Conservation (phyloP, 2,329 filamentous ascomycete genomes). For the Chaetomium strumarium region DNA sequence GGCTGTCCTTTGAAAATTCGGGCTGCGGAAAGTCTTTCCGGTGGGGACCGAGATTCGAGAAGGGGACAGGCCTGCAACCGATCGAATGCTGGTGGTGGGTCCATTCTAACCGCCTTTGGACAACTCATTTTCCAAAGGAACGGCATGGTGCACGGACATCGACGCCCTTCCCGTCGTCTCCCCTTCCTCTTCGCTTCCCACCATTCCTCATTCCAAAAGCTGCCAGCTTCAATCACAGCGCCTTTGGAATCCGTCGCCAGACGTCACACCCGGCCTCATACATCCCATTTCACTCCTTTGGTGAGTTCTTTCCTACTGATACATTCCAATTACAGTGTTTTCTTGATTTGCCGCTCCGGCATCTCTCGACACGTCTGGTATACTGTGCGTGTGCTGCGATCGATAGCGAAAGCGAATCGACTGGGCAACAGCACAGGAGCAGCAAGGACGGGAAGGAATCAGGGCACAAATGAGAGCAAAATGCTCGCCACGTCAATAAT, state of each 20-base stretch:
- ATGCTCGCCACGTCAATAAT: neutral
- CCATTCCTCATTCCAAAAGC: slow-evolving; percentile 16
- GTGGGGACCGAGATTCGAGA: neutral
- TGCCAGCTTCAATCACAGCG: slow-evolving; percentile 19
- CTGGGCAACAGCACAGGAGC: slow-evolving; percentile 6
- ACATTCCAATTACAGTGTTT: neutral
- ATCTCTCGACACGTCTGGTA: slow-evolving; percentile 11
- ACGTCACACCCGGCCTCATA: slow-evolving; percentile 5
- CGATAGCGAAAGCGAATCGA: slow-evolving; percentile 12
- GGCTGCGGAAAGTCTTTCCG: too few relatives aligned
- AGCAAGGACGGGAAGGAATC: neutral
- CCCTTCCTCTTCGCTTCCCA: slow-evolving; percentile 15
- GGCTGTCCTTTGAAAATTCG: too few relatives aligned
- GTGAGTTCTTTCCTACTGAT: slow-evolving; percentile 6
- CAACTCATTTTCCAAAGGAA: slow-evolving; percentile 23
- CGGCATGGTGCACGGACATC: slow-evolving; percentile 16
- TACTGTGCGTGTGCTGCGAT: slow-evolving; percentile 12
- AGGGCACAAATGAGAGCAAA: neutral
- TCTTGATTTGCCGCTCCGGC: neutral
- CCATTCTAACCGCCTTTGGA: slow-evolving; percentile 20
- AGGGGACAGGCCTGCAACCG: slow-evolving; percentile 9
- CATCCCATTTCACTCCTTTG: slow-evolving; percentile 2
- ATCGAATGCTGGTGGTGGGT: slow-evolving; percentile 16
- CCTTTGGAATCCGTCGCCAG: slow-evolving; percentile 10
- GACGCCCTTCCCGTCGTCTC: slow-evolving; percentile 5